Evolutionary conservation across 306 rosid species (phyloP).

Genomic region (Senna siamea): DNA sequence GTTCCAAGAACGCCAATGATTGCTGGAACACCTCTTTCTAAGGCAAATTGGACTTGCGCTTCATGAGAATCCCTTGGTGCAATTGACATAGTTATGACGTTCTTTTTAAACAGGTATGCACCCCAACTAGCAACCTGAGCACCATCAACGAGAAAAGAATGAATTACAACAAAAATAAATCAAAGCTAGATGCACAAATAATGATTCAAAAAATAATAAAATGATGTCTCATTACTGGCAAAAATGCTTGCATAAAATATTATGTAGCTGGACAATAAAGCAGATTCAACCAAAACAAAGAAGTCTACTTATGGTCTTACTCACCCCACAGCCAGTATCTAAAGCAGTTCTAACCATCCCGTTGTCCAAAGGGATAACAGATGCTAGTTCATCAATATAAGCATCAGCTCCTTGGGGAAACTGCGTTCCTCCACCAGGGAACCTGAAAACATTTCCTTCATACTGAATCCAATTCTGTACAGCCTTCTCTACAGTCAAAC

Average conservation of each 20-base stretch:
- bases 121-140: constrained; percentile 87
- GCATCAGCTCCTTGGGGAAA: constrained; percentile 89
- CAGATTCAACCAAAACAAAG: background rate
- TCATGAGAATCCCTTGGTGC: constrained; percentile 92
- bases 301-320: constrained; percentile 32
- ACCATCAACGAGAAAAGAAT: constrained; percentile 38
- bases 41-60: constrained; percentile 91
- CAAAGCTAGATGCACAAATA: background rate
- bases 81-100: constrained; percentile 71
- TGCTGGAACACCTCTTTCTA: constrained; percentile 94
- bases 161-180: constrained; percentile 29
- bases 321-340: constrained; percentile 92
- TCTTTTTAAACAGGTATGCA: constrained; percentile 75
- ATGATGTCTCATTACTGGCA: no score
- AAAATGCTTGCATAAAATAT: no score
- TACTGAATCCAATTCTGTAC: constrained; percentile 88
- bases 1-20: constrained; percentile 86
- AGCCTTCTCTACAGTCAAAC: constrained; percentile 87
- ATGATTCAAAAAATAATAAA: no score
- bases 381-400: constrained; percentile 73
- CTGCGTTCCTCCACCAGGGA: constrained; percentile 91
- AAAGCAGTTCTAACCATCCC: constrained; percentile 76
- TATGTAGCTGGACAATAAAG: no score
- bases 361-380: constrained; percentile 69
- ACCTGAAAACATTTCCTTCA: constrained; percentile 83